These are phyloP conservation scores for Casuarina glauca DNA, from an alignment of 306 rosid genomes.

Conservation along the genomic window DNA sequence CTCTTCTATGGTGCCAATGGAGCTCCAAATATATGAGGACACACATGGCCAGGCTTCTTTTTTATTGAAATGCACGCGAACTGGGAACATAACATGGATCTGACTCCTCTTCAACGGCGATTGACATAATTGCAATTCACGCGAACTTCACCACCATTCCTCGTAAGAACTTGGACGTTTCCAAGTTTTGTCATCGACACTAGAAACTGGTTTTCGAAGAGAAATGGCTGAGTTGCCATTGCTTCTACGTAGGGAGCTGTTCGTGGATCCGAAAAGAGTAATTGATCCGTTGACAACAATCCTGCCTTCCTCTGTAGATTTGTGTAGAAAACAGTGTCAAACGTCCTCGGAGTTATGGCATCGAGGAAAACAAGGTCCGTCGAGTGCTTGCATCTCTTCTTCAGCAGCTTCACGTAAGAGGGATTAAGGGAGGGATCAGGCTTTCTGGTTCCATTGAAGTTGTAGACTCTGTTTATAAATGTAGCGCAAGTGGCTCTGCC, in stretches of 20 bases:
- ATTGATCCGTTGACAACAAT: conserved; percentile 69
- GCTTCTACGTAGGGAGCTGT: conserved; percentile 67
- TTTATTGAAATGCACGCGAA: too few species aligned
- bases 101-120: too few species aligned
- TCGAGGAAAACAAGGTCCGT: conserved; percentile 60
- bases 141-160: too few species aligned
- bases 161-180: conserved; percentile 25
- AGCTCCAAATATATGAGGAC: too few species aligned
- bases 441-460: conserved; percentile 50
- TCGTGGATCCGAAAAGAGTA: conserved; percentile 57
- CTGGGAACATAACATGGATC: too few species aligned
- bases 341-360: conserved; percentile 63
- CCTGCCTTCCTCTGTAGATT: conserved; percentile 73
- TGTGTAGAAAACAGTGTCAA: conserved; percentile 60
- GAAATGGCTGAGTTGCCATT: conserved; percentile 62
- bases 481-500: conserved; percentile 67
- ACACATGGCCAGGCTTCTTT: too few species aligned
- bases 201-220: conserved; percentile 68
- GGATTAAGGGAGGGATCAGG: conserved; percentile 68
- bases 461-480: conserved; percentile 53
- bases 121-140: too few species aligned
- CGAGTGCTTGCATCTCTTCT: conserved; percentile 45
- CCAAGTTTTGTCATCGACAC: conserved; percentile 88
- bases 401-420: conserved; percentile 48
- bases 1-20: too few species aligned